These are phyloP conservation scores for Wallacemonas sp. DNA, from an alignment of 208 protist species.

Conservation along the genomic window DNA sequence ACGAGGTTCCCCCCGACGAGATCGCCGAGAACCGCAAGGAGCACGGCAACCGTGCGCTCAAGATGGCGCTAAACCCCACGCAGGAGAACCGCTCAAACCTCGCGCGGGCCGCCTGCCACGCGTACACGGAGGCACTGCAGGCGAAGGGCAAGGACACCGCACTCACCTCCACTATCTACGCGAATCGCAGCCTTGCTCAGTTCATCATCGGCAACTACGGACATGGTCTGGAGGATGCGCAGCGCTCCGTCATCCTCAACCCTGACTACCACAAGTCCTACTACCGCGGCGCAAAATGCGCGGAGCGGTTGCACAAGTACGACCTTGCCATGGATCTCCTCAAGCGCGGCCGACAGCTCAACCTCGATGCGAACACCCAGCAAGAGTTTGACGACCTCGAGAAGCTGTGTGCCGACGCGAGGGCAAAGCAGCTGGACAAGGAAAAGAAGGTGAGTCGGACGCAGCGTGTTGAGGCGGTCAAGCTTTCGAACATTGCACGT, in stretches of 20 bases:
- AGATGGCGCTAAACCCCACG: constrained; percentile 69
- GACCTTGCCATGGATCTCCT: constrained; percentile 68
- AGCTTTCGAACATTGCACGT: constrained; percentile 59
- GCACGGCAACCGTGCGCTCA: constrained; percentile 77
- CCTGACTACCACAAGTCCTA: constrained; percentile 84
- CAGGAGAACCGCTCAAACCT: constrained; percentile 81
- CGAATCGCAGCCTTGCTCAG: constrained; percentile 83
- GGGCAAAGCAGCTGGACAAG: constrained; percentile 22
- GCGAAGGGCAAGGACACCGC: constrained; percentile 70
- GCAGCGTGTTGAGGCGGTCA: constrained; percentile 40
- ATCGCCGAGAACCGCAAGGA: constrained; percentile 85
- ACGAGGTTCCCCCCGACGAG: constrained; percentile 81
- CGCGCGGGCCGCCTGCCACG: constrained; percentile 69
- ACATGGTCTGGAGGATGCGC: constrained; percentile 78
- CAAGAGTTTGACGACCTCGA: constrained; percentile 73
- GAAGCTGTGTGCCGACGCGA: constrained; percentile 19
- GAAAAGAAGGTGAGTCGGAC: constrained; percentile 32
- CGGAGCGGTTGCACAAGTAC: constrained; percentile 70
- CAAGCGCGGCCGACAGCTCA: constrained; percentile 31
- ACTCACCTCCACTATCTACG: constrained; percentile 73
- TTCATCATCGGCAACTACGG: constrained; percentile 89
- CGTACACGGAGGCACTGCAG: constrained; percentile 86
- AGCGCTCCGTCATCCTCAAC: constrained; percentile 78
- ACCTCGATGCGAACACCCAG: not conserved
- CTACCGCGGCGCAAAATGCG: constrained; percentile 80